Base-by-base conservation (phyloP, 345 rosid species). In the Anastatica hierochuntica region DNA sequence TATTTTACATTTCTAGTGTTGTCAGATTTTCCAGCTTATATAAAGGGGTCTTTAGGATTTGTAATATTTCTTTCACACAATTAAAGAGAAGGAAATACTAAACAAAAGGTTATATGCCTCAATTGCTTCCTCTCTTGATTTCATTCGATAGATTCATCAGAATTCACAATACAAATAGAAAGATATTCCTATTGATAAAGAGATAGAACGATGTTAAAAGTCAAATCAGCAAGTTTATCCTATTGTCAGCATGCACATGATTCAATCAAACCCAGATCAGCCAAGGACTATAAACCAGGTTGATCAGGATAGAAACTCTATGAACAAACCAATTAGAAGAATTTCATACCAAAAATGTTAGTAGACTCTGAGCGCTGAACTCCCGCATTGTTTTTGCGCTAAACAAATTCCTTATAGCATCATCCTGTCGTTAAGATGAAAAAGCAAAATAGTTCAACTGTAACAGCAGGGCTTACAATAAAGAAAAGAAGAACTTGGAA, bases 311-410 rank as follows among this genome's bases (percentile, higher is more conserved):
- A 37, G n/a, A 16, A 37, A 20, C 43, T 44, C 29, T 21, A 15
- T 14, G 12, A 30, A 44, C 43, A 20, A 42, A 42, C 24, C 44
- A 55, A 66, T 35, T 12, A 33, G 39, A 56, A 50, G 21, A 44
- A 43, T 14, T 43, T 18, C 49, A 31, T 85, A 92, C 98, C 96
- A 92, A 79, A 74, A 88, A 92, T 14, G 98, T 84, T 72, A 85
- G 64, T 62, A 92, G 70, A 74, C 90, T 85, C 64, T 84, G 95
- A 35, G 98, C 88, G 65, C 95, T 88, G 73, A 75, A 92, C 72
- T 88, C 98, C 35, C 87, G 98, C 74, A 84, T 73, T 52, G 98
- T 92, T 72, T 88, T 92, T 46, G 98, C 95, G 68, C 98, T 92
- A 64, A 92, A 92, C 77, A 92, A 75, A 76, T 92, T 92, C 74